Evolutionary conservation across 1,284 basidiomycete genomes (phyloP).

Genomic region (Apiotrichum gracile): DNA sequence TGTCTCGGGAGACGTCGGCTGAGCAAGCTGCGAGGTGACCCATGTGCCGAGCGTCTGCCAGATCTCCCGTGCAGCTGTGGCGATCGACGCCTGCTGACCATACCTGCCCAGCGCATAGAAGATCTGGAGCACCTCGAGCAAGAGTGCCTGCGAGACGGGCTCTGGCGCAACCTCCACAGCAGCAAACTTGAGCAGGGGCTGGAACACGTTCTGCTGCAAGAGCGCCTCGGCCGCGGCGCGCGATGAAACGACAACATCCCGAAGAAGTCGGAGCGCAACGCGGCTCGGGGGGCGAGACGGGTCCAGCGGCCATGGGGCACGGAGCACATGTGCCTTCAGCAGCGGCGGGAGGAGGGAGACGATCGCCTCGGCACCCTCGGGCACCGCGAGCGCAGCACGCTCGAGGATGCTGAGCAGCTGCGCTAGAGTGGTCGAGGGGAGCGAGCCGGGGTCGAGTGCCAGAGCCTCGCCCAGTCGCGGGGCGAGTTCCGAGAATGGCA

Average conservation of each 20-base stretch:
- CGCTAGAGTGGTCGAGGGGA: constrained; percentile 23
- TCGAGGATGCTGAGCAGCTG: constrained; percentile 62
- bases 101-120: constrained; percentile 67
- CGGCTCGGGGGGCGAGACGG: constrained; percentile 51
- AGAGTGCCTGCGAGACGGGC: constrained; percentile 29
- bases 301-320: constrained; percentile 39
- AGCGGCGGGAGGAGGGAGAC: constrained; percentile 54
- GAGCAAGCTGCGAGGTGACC: constrained; percentile 6
- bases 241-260: constrained; percentile 59
- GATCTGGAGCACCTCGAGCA: constrained; percentile 57
- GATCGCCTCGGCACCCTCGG: constrained; percentile 55
- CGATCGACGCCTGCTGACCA: constrained; percentile 58
- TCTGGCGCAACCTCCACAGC: constrained; percentile 43
- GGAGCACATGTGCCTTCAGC: constrained; percentile 45
- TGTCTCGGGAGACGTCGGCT: not conserved
- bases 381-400: constrained; percentile 57
- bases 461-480: constrained; percentile 29
- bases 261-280: constrained; percentile 55
- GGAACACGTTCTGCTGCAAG: constrained; percentile 53
- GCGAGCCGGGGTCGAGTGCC: constrained; percentile 16
- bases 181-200: constrained; percentile 67
- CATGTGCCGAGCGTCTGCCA: constrained; percentile 31
- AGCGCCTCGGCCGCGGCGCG: constrained; percentile 61
- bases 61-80: constrained; percentile 34
- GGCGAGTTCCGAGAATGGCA: constrained; percentile 37